Base-by-base conservation (phyloP, 768 basidiomycete species). In the Pholiota conissans region DNA sequence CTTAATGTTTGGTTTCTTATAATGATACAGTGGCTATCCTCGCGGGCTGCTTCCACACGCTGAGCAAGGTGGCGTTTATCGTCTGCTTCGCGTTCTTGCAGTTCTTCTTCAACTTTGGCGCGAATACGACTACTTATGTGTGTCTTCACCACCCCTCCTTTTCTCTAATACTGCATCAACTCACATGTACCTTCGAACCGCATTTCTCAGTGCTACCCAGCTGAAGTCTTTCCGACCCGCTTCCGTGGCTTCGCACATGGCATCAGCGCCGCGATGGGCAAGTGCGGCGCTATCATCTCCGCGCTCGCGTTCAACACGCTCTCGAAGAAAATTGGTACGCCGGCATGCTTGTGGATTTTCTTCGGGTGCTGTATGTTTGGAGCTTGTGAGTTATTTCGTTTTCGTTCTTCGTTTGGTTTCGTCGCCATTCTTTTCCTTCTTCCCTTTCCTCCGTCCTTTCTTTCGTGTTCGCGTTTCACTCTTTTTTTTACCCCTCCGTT, bases 41-140 rank as follows among this genome's bases (percentile, higher is more conserved):
- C 35, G 90, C 90, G 5, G 87, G 80, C 28, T 79, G 77, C 60
- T 90, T 90, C 74, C 40, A 81, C 49, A 69, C 68, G 0, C 75
- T 91, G 13, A 76, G 79, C 65, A 84, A 78, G 9, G 76, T 77
- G 0, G 73, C 81, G 3, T 91, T 91, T 74, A 81, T 91, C 59
- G 85, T 88, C 56, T 81, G 79, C 73, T 92, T 92, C 66, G 78
- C 89, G 0, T 71, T 91, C 62, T 73, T 90, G 22, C 88, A 89
- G 76, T 89, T 89, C 76, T 89, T 90, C 78, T 90, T 90, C 78
- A 90, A 91, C 74, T 91, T 90, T 64, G 89, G 90, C 18, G 86
- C 87, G 3, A 90, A 90, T 66, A 74, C 83, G 79, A 85, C 83
- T 5, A 80, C 84, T 58, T 85, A 81, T 53, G 80, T 84, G 64